These are phyloP conservation scores for Aureoboletus auriporus DNA, from an alignment of 768 basidiomycete species.

Conservation along the genomic window DNA sequence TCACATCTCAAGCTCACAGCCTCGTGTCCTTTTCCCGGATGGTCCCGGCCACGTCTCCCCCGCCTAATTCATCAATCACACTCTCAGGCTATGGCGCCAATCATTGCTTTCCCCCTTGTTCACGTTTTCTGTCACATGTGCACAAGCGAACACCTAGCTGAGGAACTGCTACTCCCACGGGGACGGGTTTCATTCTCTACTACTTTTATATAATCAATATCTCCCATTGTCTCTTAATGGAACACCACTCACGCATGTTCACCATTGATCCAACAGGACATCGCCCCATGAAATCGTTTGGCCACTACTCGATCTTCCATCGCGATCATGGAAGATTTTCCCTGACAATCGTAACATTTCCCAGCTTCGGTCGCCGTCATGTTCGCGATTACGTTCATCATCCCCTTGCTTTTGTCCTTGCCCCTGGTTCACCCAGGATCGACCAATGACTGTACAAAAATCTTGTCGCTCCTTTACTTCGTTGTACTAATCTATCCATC, in stretches of 20 bases:
- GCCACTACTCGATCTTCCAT: background rate
- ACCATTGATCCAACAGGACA: background rate
- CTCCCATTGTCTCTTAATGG: background rate
- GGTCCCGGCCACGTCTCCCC: background rate
- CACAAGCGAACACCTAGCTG: no score
- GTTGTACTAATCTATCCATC: constrained; percentile 2
- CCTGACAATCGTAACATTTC: constrained; percentile 8
- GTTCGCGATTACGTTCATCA: constrained; percentile 9
- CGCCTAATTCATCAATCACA: background rate
- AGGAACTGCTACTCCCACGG: background rate
- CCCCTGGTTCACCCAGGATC: constrained; percentile 63
- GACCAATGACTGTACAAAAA: constrained; percentile 48
- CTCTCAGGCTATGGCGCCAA: constrained; percentile 12
- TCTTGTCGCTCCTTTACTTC: constrained; percentile 1
- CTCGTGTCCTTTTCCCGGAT: background rate
- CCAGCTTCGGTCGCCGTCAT: constrained; percentile 1
- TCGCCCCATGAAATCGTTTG: background rate
- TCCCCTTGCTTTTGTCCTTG: background rate
- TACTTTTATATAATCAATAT: no score
- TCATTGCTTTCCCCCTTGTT: constrained; percentile 2
- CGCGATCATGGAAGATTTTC: constrained; percentile 5
- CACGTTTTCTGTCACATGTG: no score
- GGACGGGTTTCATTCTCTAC: background rate
- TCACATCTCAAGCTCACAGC: background rate
- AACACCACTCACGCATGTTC: background rate